A percentile compares a stretch with the other conserved stretches of the same genome.
Conservation (phyloP, 495 filamentous ascomycete species). For the Jackrogersella minutella region DNA sequence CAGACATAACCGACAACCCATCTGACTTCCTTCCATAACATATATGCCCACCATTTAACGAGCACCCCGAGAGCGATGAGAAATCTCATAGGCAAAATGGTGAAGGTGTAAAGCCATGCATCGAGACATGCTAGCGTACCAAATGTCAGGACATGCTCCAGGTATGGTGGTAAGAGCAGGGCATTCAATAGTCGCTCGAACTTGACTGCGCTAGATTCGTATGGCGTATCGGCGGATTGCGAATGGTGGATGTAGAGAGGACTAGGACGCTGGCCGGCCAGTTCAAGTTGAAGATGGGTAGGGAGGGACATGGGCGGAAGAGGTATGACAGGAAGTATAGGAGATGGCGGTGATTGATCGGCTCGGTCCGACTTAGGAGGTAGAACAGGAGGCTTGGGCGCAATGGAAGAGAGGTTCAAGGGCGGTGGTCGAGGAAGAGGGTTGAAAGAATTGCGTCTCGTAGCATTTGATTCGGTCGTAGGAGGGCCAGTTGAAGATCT, state of each 20-base stretch:
- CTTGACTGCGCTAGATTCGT: constrained; percentile 96
- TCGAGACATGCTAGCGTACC: constrained; percentile 90
- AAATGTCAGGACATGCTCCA: constrained; percentile 90
- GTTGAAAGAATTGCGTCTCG: constrained; percentile 46
- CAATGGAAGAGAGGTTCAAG: constrained; percentile 32
- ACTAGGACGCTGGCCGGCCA: constrained; percentile 81
- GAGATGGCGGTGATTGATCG: constrained; percentile 62
- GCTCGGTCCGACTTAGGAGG: constrained; percentile 34
- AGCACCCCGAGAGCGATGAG: constrained; percentile 81
- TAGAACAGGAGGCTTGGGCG: constrained; percentile 22
- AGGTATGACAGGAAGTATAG: constrained; percentile 74
- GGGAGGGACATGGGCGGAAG: constrained; percentile 86
- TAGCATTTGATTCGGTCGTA: constrained; percentile 29
- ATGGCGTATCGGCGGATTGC: constrained; percentile 75
- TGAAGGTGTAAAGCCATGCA: constrained; percentile 97
- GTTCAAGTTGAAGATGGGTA: constrained; percentile 86
- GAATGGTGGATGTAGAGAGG: constrained; percentile 88
- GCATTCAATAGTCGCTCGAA: constrained; percentile 94
- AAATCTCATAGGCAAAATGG: constrained; percentile 91
- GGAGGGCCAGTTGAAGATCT: constrained; percentile 44
- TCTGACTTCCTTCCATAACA: constrained; percentile 68
- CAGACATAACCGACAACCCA: constrained; percentile 78
- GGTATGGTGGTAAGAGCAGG: constrained; percentile 75
- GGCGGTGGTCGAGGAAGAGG: constrained; percentile 45
- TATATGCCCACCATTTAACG: constrained; percentile 72